Conservation (phyloP, 345 rosid genomes). For the Moringa oleifera region DNA sequence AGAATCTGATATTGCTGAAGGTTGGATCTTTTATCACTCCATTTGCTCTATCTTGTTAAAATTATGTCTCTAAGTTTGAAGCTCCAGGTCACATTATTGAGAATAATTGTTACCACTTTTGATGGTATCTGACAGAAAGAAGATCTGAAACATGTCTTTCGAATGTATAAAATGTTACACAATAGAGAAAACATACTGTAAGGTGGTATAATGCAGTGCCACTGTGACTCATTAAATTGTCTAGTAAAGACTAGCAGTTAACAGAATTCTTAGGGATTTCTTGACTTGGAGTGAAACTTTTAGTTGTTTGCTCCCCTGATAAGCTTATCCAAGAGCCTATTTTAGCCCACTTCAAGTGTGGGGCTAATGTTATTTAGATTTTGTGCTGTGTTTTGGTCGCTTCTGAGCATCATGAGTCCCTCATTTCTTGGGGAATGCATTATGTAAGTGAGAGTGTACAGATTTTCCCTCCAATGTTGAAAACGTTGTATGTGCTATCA, state of each 20-base stretch:
- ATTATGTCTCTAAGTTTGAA: not conserved
- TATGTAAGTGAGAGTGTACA: too few relatives aligned
- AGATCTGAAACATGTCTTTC: not conserved
- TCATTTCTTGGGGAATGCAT: too few relatives aligned
- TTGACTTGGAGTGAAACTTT: not conserved
- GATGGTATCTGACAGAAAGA: not conserved
- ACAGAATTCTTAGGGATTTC: not conserved
- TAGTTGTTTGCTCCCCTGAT: too few relatives aligned
- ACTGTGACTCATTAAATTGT: not conserved
- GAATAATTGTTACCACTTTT: not conserved
- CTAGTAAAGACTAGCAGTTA: not conserved
- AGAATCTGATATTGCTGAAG: slow-evolving; percentile 46
- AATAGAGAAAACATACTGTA: not conserved
- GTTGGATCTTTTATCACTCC: slow-evolving; percentile 26
- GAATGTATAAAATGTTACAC: not conserved
- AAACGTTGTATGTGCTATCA: too few relatives aligned
- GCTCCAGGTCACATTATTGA: not conserved
- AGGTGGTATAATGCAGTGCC: not conserved
- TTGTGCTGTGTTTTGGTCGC: too few relatives aligned
- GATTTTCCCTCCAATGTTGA: not conserved
- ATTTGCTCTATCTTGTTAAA: not conserved
- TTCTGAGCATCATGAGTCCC: too few relatives aligned
- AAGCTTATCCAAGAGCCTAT: too few relatives aligned
- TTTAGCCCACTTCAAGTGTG: too few relatives aligned
- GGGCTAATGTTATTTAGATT: too few relatives aligned